Evolutionary conservation across 2,329 filamentous ascomycete species (phyloP).

Genomic region (Xylariaceae sp.): DNA sequence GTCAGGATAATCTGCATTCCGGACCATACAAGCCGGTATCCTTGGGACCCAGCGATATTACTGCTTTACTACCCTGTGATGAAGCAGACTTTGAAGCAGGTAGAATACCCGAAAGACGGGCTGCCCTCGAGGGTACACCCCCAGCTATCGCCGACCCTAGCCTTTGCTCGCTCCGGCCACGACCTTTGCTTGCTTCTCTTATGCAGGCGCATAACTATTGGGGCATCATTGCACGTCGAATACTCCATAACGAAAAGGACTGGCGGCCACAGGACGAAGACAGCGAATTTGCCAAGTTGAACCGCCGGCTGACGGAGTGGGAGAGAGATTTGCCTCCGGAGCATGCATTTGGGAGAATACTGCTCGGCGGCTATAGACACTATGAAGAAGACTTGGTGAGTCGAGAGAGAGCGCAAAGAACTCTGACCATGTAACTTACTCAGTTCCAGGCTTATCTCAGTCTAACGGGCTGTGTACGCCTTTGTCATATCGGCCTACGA

Average conservation of each 20-base stretch:
- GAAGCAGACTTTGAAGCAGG: slow-evolving; percentile 48
- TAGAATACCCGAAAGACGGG: slow-evolving; percentile 42
- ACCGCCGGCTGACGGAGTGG: slow-evolving; percentile 41
- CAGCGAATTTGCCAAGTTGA: slow-evolving; percentile 45
- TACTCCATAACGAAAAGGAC: slow-evolving; percentile 41
- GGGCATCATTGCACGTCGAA: slow-evolving; percentile 46
- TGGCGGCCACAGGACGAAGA: slow-evolving; percentile 41
- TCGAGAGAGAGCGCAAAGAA: neutral
- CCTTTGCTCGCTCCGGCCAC: slow-evolving; percentile 38
- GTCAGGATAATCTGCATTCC: slow-evolving; percentile 52
- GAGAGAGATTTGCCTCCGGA: slow-evolving; percentile 43
- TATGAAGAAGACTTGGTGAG: slow-evolving; percentile 46
- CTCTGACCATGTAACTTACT: slow-evolving; percentile 9
- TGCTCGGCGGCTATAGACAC: slow-evolving; percentile 42
- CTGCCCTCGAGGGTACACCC: slow-evolving; percentile 48
- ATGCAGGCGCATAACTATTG: slow-evolving; percentile 52
- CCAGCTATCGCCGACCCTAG: slow-evolving; percentile 43
- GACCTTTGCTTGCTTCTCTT: slow-evolving; percentile 50
- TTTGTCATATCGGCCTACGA: slow-evolving; percentile 52
- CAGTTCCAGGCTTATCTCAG: slow-evolving; percentile 47
- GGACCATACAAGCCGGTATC: slow-evolving; percentile 47
- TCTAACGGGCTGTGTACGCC: slow-evolving; percentile 49
- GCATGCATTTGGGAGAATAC: slow-evolving; percentile 42
- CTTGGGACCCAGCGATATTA: slow-evolving; percentile 48
- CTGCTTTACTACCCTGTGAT: slow-evolving; percentile 47